phyloP scores from a whole-genome alignment of 1,139 yeast genomes.

The Hemisphaericaspora xylanilytica region DNA sequence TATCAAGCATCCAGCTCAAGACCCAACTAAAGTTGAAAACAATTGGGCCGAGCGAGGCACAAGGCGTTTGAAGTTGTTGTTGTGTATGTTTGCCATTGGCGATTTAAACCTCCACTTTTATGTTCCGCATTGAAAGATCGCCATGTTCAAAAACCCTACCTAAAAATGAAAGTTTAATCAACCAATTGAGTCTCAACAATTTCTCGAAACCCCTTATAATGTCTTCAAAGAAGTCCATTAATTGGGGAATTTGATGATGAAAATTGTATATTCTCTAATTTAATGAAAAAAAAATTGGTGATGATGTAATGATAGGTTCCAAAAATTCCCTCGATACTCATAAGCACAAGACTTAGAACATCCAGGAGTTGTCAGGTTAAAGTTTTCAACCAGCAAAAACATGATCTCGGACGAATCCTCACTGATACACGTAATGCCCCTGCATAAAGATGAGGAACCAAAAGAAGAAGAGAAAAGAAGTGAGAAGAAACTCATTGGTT shows the following conservation, averaged over 20 bases:
- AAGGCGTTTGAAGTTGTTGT: conserved; percentile 37
- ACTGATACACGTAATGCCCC: conserved; percentile 99
- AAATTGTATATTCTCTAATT: too few species aligned
- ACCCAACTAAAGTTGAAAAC: conserved; percentile 26
- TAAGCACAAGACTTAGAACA: conserved; percentile 46
- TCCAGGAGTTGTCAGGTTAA: conserved; percentile 95
- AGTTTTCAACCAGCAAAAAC: conserved; percentile 99
- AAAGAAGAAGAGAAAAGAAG: conserved; percentile 16
- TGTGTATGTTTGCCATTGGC: not conserved
- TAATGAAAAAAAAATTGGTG: not conserved
- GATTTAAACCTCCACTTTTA: conserved; percentile 4
- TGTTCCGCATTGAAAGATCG: conserved; percentile 12
- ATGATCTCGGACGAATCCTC: conserved; percentile 99
- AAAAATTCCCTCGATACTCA: conserved; percentile 70
- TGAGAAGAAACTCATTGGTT: conserved; percentile 7
- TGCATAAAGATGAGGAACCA: conserved; percentile 88
- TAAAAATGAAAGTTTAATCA: conserved; percentile 9
- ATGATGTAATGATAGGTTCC: conserved; percentile 39
- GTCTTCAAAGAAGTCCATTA: conserved; percentile 37
- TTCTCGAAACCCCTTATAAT: too few species aligned
- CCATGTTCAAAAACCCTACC: conserved; percentile 7
- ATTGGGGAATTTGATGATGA: too few species aligned
- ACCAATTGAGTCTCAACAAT: not conserved
- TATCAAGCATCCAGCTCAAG: conserved; percentile 57
- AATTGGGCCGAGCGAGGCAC: conserved; percentile 67